Evolutionary conservation across 2,329 filamentous ascomycete species (phyloP).

Genomic region (Fusarium keratoplasticum): DNA sequence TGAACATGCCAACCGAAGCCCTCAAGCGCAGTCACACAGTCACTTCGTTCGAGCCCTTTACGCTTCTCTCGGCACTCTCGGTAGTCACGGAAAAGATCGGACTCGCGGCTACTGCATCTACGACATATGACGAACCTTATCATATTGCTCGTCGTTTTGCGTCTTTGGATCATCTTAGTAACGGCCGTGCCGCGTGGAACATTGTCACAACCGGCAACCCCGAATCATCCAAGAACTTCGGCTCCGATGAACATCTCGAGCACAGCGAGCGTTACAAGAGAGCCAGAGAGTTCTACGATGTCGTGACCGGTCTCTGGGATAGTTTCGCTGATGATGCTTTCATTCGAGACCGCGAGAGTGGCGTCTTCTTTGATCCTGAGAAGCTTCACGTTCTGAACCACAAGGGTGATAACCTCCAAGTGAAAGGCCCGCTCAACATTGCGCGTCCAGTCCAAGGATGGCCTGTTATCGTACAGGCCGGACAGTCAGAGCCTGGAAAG

Average conservation of each 20-base stretch:
- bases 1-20: slow-evolving; percentile 68
- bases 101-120: slow-evolving; percentile 65
- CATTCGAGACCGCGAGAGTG: slow-evolving; percentile 58
- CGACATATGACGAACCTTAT: slow-evolving; percentile 66
- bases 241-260: slow-evolving; percentile 61
- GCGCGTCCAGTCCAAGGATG: slow-evolving; percentile 64
- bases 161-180: slow-evolving; percentile 63
- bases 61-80: slow-evolving; percentile 62
- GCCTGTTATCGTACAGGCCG: slow-evolving; percentile 67
- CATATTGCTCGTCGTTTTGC: slow-evolving; percentile 66
- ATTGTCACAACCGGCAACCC: slow-evolving; percentile 66
- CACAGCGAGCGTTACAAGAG: slow-evolving; percentile 63
- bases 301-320: slow-evolving; percentile 65
- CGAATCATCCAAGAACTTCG: slow-evolving; percentile 64
- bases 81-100: slow-evolving; percentile 62
- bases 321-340: slow-evolving; percentile 68
- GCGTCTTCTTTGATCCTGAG: slow-evolving; percentile 62
- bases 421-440: slow-evolving; percentile 59
- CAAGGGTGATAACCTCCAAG: slow-evolving; percentile 51
- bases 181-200: slow-evolving; percentile 65
- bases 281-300: slow-evolving; percentile 64
- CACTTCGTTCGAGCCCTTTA: slow-evolving; percentile 68
- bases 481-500: slow-evolving; percentile 63
- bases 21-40: slow-evolving; percentile 68
- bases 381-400: slow-evolving; percentile 66